Percentiles rank a stretch among this genome's conserved stretches.
phyloP scores from a whole-genome alignment of 441 rosid genomes.

The Erysimum cheiri region DNA sequence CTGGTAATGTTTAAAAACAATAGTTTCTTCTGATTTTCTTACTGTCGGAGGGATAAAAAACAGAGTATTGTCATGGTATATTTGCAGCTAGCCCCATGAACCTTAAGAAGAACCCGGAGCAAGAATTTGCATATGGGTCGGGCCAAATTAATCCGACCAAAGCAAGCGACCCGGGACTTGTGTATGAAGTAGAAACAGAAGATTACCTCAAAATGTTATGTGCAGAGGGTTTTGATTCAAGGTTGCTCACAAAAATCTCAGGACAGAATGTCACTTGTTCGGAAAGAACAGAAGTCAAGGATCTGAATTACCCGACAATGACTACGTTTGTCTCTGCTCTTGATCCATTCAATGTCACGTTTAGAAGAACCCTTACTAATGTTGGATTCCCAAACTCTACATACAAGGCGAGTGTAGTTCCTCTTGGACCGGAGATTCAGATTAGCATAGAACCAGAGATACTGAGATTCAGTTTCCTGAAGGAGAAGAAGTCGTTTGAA shows the following conservation, averaged over 20 bases:
- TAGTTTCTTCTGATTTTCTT: not conserved
- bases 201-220: conserved; percentile 51
- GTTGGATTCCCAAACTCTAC: conserved; percentile 51
- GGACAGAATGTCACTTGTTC: conserved; percentile 43
- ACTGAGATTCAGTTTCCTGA: conserved; percentile 25
- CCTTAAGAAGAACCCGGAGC: conserved; percentile 34
- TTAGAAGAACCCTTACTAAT: conserved; percentile 53
- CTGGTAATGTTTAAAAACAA: conserved; percentile 44
- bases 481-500: conserved; percentile 36
- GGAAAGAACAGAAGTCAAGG: conserved; percentile 22
- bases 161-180: conserved; percentile 41
- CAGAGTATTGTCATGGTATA: not conserved
- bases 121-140: conserved; percentile 39
- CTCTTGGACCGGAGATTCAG: conserved; percentile 23
- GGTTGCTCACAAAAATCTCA: conserved; percentile 37
- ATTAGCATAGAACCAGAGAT: conserved; percentile 31
- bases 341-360: conserved; percentile 33
- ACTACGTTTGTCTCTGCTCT: conserved; percentile 17
- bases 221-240: conserved; percentile 33
- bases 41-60: conserved; percentile 3
- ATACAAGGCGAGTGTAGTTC: conserved; percentile 37
- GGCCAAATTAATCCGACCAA: conserved; percentile 39
- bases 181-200: conserved; percentile 39
- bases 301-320: conserved; percentile 58
- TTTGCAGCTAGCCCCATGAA: conserved; percentile 51